These are phyloP conservation scores for Aspergillus pseudoterreus DNA, from an alignment of 2,329 filamentous ascomycete genomes.

Conservation along the genomic window DNA sequence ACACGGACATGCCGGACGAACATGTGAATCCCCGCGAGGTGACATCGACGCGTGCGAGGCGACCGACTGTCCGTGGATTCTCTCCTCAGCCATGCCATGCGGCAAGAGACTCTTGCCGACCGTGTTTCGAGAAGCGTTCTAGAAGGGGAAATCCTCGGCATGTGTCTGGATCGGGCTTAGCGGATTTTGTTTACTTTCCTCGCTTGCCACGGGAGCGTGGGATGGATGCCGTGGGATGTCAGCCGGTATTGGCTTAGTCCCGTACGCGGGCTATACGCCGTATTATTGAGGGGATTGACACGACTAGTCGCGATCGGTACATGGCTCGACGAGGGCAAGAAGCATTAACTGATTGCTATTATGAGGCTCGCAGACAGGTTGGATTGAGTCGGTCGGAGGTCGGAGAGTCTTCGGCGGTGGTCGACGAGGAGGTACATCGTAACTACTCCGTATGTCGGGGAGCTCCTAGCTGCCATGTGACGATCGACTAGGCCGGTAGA, in stretches of 20 bases:
- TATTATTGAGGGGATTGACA: too few species aligned
- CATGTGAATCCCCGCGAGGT: not conserved
- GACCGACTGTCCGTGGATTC: not conserved
- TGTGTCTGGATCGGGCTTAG: not conserved
- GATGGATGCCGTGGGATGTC: not conserved
- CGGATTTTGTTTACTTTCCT: not conserved
- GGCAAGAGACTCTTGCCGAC: conserved; percentile 5
- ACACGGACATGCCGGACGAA: not conserved
- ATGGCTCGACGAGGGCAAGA: too few species aligned
- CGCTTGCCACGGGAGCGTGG: not conserved
- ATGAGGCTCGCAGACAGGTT: too few species aligned
- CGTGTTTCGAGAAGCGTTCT: conserved; percentile 16
- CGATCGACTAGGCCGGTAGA: not conserved
- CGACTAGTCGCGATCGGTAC: too few species aligned
- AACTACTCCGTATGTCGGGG: not conserved
- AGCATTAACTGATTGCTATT: too few species aligned
- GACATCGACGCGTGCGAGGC: too few species aligned
- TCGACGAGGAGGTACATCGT: not conserved
- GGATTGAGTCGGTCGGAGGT: too few species aligned
- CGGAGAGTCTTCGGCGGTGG: too few species aligned
- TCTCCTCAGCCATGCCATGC: not conserved
- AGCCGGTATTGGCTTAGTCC: not conserved
- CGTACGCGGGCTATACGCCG: not conserved
- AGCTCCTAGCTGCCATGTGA: not conserved
- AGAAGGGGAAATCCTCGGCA: conserved; percentile 5